A percentile compares a stretch with the other conserved stretches of the same genome.
Evolutionary conservation across 768 basidiomycete genomes (phyloP).

Genomic region (Kondoa malvinella): DNA sequence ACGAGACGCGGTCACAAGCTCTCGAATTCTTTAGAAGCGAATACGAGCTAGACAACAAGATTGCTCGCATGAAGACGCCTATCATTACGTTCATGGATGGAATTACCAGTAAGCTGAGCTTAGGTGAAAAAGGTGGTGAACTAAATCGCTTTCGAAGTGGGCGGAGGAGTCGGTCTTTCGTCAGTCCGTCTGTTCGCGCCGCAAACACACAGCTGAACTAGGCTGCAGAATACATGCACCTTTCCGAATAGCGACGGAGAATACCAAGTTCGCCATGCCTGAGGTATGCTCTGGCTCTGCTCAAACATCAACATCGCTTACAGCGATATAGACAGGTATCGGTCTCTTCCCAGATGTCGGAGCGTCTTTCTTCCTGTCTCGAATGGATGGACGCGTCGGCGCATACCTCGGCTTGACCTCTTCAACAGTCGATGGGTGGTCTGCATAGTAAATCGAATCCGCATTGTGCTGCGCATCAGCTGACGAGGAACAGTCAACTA

Average conservation of each 20-base stretch:
- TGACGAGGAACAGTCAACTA: conserved; percentile 41
- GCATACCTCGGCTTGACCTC: conserved; percentile 85
- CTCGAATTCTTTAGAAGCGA: conserved; percentile 79
- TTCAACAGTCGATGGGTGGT: conserved; percentile 52
- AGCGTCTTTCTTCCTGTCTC: conserved; percentile 69
- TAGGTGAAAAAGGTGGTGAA: conserved; percentile 17
- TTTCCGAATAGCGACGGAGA: conserved; percentile 85
- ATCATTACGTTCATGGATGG: conserved; percentile 84
- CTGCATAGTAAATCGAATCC: conserved; percentile 35
- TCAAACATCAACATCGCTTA: not conserved
- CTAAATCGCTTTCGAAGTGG: conserved; percentile 47
- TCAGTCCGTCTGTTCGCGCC: not conserved
- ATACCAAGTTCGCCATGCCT: conserved; percentile 84
- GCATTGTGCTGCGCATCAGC: conserved; percentile 40
- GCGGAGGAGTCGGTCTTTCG: conserved; percentile 80
- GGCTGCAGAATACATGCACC: conserved; percentile 45
- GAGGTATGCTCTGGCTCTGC: conserved; percentile 44
- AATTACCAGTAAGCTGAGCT: conserved; percentile 54
- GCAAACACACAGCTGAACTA: not conserved
- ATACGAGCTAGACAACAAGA: conserved; percentile 32
- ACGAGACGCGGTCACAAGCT: conserved; percentile 45
- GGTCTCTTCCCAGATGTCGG: conserved; percentile 68
- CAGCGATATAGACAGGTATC: conserved; percentile 30
- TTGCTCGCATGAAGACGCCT: conserved; percentile 43
- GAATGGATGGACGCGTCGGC: conserved; percentile 77